A percentile compares a stretch with the other conserved stretches of the same genome.
phyloP scores from a whole-genome alignment of 495 filamentous ascomycete genomes.

The Aspergillus campestris region DNA sequence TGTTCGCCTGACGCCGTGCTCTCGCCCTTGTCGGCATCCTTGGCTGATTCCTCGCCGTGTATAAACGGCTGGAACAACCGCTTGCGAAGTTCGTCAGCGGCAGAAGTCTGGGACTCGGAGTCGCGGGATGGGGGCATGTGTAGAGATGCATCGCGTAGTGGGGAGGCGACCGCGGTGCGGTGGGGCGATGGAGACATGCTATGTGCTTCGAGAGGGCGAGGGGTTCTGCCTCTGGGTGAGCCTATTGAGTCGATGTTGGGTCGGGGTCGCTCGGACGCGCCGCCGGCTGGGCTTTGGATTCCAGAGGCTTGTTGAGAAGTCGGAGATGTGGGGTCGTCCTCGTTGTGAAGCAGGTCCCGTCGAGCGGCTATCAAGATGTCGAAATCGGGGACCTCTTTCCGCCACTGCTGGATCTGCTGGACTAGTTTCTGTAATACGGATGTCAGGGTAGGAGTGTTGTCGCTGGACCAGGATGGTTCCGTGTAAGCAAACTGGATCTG shows the following conservation, averaged over 20 bases:
- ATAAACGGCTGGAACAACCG: constrained; percentile 30
- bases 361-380: constrained; percentile 68
- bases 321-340: constrained; percentile 17
- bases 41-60: constrained; percentile 9
- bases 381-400: constrained; percentile 63
- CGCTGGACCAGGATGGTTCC: constrained; percentile 30
- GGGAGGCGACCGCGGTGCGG: constrained; percentile 14
- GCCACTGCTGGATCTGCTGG: constrained; percentile 55
- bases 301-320: constrained; percentile 15
- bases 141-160: constrained; percentile 15
- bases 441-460: constrained; percentile 33
- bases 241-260: constrained; percentile 3
- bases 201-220: constrained; percentile 4
- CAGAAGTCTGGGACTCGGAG: constrained; percentile 16
- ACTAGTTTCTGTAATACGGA: constrained; percentile 43
- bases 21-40: constrained; percentile 19
- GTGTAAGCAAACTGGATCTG: constrained; percentile 23
- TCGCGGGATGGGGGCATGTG: constrained; percentile 21
- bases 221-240: constrained; percentile 12
- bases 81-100: constrained; percentile 29
- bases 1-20: constrained; percentile 25
- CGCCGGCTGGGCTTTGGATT: constrained; percentile 15
- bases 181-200: constrained; percentile 9
- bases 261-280: constrained; percentile 17
- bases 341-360: constrained; percentile 37